Base-by-base conservation (phyloP, 2,329 filamentous ascomycete species). In the Diplocarpon mali region DNA sequence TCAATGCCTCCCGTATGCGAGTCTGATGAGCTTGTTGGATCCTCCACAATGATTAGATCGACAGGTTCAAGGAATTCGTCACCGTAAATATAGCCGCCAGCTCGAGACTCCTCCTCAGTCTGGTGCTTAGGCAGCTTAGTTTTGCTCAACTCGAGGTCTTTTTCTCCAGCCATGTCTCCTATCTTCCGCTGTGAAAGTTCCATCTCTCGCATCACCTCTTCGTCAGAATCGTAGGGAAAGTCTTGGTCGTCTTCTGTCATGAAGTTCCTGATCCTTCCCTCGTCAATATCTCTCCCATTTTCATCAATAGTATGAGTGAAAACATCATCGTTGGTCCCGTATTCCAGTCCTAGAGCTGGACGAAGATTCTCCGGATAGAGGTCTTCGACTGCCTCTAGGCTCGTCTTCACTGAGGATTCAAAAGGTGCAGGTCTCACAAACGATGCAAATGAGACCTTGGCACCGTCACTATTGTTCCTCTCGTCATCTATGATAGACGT, bases 331-430 rank as follows among this genome's bases (percentile, higher is more conserved):
- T 24, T 39, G 27, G 35, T 41, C 24, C 40, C 47, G 17, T 36
- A 42, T n/a, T 45, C 43, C 9, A 58, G 45, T 0, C 69, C 70
- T 4, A 78, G 59, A 2, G 62, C 65, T n/a, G 67, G 65, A 13
- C 65, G 60, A 16, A 88, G 63, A 38, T 78, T 83, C 15, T 75
- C 71, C 0, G 85, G 83, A 60, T 84, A 95, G 13, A 98, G 69
- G 59, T 96, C 90, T 60, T 89, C 83, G 0, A 96, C 80, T 42
- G 90, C 89, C 57, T 94, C 77, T 32, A 94, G 64, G 1, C 78
- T 75, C 1, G 90, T 94, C 54, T 80, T 82, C n/a, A 95, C 68
- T 2, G 65, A 65, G 4, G 71, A 65, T 53, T 76, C 78, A 11
- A 73, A 68, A 1, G 74, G 67, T 1, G 65, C 57, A 2, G 66